Base-by-base conservation (phyloP, 2,329 filamentous ascomycete species). In the Fusarium gaditjirri region DNA sequence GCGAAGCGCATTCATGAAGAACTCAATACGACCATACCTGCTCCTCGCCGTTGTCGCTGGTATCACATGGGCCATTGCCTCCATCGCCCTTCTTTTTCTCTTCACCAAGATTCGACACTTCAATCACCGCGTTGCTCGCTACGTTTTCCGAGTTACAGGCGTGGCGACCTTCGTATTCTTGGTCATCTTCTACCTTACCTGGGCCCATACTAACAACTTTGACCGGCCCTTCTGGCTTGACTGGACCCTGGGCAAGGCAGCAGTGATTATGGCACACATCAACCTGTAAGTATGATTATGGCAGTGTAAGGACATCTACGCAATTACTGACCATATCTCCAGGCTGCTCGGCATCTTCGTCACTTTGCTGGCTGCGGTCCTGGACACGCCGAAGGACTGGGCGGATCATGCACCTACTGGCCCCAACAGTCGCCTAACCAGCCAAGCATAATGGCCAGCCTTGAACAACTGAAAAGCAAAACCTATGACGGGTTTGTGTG, bases 141-240 rank as follows among this genome's bases (percentile, higher is more conserved):
- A 77, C 50, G 54, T 80, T 61, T 75, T 78, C 27, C 74, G 70
- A 6, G 67, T 76, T 46, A 35, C 75, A n/a, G 57, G 71, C 27
- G 65, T 75, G 39, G 73, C 77, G 11, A 42, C 79, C 11, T 31
- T 77, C n/a, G 17, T 75, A 8, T 60, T 65, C 3, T 63, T 76
- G 12, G 33, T 61, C 23, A 16, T 42, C 49, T 64, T 73, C 59
- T 53, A 55, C 49, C 35, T 53, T n/a, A 31, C 55, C 35, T 75
- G 67, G 63, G 23, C n/a, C 38, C 17, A 35, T 17, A 5, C 31
- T n/a, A 4, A 13, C 21, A 49, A 53, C 17, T 75, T 75, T 41
- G 3, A 8, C 14, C 14, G 43, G 23, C 46, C 56, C 35, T 57
- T 23, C 33, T 9, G 23, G 19, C 11, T n/a, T 4, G 8, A 16